phyloP scores from a whole-genome alignment of 768 basidiomycete species.

The Kwoniella botswanensis region DNA sequence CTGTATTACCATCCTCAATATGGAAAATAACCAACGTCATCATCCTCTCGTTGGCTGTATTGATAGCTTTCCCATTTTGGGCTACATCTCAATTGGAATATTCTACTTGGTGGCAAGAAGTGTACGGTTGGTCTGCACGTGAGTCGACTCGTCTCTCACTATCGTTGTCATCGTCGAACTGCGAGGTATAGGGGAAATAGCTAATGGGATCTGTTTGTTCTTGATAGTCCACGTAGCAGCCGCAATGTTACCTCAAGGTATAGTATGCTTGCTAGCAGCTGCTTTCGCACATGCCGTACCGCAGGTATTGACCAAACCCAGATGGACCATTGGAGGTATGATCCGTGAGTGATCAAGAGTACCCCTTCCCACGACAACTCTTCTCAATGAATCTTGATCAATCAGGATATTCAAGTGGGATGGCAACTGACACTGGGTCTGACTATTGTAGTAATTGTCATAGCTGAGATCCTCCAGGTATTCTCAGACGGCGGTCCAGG shows the following conservation, averaged over 20 bases:
- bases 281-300: slow-evolving; percentile 29
- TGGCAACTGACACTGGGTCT: not conserved
- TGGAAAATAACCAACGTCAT: slow-evolving; percentile 49
- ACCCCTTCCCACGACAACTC: not conserved
- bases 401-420: not conserved
- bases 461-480: slow-evolving; percentile 37
- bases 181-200: too few relatives aligned
- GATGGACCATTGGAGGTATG: slow-evolving; percentile 31
- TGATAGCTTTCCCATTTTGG: slow-evolving; percentile 40
- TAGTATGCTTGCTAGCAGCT: slow-evolving; percentile 36
- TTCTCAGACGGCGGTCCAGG: slow-evolving; percentile 44
- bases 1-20: slow-evolving; percentile 52
- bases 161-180: too few relatives aligned
- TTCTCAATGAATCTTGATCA: not conserved
- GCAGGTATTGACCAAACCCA: slow-evolving; percentile 35
- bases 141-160: not conserved
- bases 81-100: slow-evolving; percentile 46
- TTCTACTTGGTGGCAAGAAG: slow-evolving; percentile 40
- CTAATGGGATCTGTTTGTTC: too few relatives aligned
- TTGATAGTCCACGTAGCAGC: slow-evolving; percentile 39
- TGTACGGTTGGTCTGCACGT: slow-evolving; percentile 32
- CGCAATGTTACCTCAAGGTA: slow-evolving; percentile 47
- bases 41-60: slow-evolving; percentile 23
- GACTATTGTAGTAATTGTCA: slow-evolving; percentile 31
- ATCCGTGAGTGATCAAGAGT: slow-evolving; percentile 23